Base-by-base conservation (phyloP, 441 rosid genomes). In the Eutrema salsugineum region DNA sequence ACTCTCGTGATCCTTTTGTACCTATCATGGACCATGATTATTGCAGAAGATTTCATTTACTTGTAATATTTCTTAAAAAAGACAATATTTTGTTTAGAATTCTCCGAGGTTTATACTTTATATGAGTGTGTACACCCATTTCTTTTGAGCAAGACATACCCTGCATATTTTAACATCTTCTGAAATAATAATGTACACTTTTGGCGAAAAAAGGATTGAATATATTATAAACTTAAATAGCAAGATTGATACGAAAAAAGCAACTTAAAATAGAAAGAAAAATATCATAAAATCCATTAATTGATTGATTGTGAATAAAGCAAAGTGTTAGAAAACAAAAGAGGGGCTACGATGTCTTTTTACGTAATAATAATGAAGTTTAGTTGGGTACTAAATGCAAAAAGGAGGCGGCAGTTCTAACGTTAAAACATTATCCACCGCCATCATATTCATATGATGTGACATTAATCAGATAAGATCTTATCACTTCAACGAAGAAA, bases 381-480 rank as follows among this genome's bases (percentile, higher is more conserved):
- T 39, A 15, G 67, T 49, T 73, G 72, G 62, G 12, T 49, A 30
- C 5, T 55, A 54, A 49, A 48, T 12, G n/a, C 3, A 2, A 59
- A 70, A 60, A 39, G 61, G 50, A 58, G 47, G 63, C 24, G 48
- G 78, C 66, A 47, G 79, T 75, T 75, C 51, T 66, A 73, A 73
- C 72, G 67, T 73, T 72, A 65, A 65, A 58, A 66, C 77, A 59
- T 66, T 73, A 68, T 62, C 78, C 67, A 73, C 70, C 58, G 44
- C 56, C 15, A 61, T 68, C 73, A 67, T 54, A 12, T 17, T 62
- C 44, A 36, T 53, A 55, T 75, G 75, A 75, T 69, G 66, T 69
- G 74, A 75, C 79, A 69, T 68, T 38, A 61, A 22, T 2, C 27
- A 60, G 69, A 74, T 74, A 67, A 36, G 51, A 68, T 61, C 17